Percentiles rank a stretch among this genome's conserved stretches.
These are phyloP conservation scores for Wallemia hederae DNA, from an alignment of 1,284 basidiomycete species.

Conservation along the genomic window DNA sequence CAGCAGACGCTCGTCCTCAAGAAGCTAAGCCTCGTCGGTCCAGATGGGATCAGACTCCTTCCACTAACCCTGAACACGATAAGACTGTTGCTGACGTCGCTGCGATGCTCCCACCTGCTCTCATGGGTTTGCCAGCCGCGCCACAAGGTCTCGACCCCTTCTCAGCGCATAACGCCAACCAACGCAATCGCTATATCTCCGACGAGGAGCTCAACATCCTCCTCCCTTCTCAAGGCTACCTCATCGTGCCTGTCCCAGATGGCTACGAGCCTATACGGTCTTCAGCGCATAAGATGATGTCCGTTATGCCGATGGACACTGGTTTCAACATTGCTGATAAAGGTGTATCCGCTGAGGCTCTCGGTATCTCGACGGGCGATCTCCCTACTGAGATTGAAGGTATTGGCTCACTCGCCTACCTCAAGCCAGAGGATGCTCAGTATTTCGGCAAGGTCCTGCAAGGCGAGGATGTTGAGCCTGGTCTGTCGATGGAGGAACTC, in stretches of 20 bases:
- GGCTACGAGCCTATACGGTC: constrained; percentile 65
- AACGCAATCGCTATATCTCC: constrained; percentile 72
- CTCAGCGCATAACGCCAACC: constrained; percentile 63
- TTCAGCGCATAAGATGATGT: constrained; percentile 41
- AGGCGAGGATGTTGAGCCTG: constrained; percentile 62
- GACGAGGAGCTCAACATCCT: constrained; percentile 86
- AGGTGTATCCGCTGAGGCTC: constrained; percentile 46
- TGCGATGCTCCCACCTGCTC: constrained; percentile 9
- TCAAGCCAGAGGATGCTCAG: constrained; percentile 91
- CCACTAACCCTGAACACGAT: constrained; percentile 9
- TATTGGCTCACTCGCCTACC: constrained; percentile 85
- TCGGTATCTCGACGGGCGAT: constrained; percentile 51
- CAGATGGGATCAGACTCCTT: constrained; percentile 74
- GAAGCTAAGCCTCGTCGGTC: constrained; percentile 36
- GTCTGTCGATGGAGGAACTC: constrained; percentile 82
- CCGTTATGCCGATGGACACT: constrained; percentile 27
- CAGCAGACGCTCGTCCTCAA: constrained; percentile 21
- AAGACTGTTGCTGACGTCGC: constrained; percentile 9
- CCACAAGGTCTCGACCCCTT: constrained; percentile 2
- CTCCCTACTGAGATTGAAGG: constrained; percentile 97
- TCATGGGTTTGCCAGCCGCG: constrained; percentile 14
- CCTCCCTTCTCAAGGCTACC: constrained; percentile 62
- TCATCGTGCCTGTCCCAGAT: constrained; percentile 70
- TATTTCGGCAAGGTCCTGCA: constrained; percentile 92
- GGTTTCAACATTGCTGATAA: constrained; percentile 87